Percentiles rank a stretch among this genome's conserved stretches.
These are phyloP conservation scores for Podila verticillata DNA, from an alignment of 192 early-diverging fungal species.

Conservation along the genomic window DNA sequence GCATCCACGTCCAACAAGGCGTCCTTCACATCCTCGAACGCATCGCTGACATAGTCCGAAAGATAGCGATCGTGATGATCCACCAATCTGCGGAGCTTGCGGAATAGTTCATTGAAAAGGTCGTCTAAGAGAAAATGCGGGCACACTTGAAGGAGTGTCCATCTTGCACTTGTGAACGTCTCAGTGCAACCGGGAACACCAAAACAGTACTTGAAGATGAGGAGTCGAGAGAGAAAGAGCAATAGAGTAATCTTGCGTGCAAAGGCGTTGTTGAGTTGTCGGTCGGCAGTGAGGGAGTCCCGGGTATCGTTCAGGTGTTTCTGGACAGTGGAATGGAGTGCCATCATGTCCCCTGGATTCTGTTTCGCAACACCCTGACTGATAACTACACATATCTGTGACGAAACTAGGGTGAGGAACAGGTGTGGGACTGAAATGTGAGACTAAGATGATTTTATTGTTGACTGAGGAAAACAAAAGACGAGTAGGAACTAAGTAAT, in stretches of 20 bases:
- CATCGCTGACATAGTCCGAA: conserved; percentile 1
- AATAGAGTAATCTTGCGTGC: conserved; percentile 1
- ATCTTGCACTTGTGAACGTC: background rate
- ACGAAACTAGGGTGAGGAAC: too few relatives aligned
- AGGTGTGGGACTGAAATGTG: too few relatives aligned
- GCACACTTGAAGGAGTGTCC: conserved; percentile 1
- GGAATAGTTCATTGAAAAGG: background rate
- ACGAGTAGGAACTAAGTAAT: too few relatives aligned
- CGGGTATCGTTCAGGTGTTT: conserved; percentile 1
- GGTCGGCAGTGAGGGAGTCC: background rate
- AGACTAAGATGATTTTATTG: too few relatives aligned
- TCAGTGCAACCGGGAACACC: background rate
- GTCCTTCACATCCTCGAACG: background rate
- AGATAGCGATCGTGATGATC: background rate
- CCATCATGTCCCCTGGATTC: conserved; percentile 3
- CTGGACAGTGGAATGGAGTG: background rate
- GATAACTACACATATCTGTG: too few relatives aligned
- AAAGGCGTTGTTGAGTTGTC: background rate
- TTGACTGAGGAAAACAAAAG: too few relatives aligned
- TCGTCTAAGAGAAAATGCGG: background rate
- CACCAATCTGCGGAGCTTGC: background rate
- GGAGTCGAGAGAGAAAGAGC: conserved; percentile 2
- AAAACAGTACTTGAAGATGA: conserved; percentile 2
- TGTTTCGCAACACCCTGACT: too few relatives aligned
- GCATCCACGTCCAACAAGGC: background rate